Base-by-base conservation (phyloP, 2,329 filamentous ascomycete species). In the Pseudogymnoascus pannorum region DNA sequence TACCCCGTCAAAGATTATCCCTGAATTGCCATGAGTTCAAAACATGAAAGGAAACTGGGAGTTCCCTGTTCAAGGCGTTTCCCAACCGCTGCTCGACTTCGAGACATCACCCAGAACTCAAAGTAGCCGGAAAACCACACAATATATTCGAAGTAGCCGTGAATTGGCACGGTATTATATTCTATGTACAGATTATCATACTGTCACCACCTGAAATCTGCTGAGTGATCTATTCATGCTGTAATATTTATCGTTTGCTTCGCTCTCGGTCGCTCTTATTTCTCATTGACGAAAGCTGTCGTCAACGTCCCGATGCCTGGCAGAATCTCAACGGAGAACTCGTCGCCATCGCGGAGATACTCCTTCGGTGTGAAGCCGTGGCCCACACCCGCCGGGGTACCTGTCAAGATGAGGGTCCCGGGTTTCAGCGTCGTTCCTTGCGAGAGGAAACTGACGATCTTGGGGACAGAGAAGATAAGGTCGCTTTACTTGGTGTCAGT, bases 381-480 rank as follows among this genome's bases (percentile, higher is more conserved):
- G 2, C 70, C 70, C 35, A 71, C 67, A 66, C 77, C 77, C 40
- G 72, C 72, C 1, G 77, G 77, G 0, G 78, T 81, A 4, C 77
- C 78, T 0, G 77, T 79, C 72, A 79, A 72, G 6, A 79, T 78
- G 2, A 79, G 68, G 3, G 71, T 74, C 1, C 78, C 77, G n/a
- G 73, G 72, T 20, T 73, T 67, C 0, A 79, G 64, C 0, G 77
- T 79, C n/a, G 76, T 79, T 1, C 77, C 77, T 0, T 71, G 68
- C 0, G 74, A 76, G 0, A 78, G 63, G 44, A 75, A 75, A 5
- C 67, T 66, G 18, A 80, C 69, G 26, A 78, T 72, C 62, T 77
- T 71, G 1, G 78, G 74, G 9, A 85, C 75, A 20, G 71, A 75
- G 68, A 83, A 84, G 61, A 84, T 82, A 14, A 84, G 71, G 38